Conservation (phyloP, 176 grass and related monocot genomes). For the Dactylis glomerata region DNA sequence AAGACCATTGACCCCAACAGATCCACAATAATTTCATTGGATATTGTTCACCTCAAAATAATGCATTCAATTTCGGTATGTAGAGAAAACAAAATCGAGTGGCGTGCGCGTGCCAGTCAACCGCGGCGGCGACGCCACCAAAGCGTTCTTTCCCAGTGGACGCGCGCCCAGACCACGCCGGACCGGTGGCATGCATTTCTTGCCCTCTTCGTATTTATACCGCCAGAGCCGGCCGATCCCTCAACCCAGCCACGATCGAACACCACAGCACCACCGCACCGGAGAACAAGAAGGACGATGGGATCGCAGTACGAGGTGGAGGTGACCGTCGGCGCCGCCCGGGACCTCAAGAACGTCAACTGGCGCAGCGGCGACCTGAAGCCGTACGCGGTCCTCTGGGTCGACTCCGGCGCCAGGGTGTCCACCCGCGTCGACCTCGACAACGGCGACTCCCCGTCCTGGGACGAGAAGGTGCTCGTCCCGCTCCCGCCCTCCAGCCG, state of each 20-base stretch:
- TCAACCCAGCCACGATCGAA: too few relatives aligned
- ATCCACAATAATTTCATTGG: too few relatives aligned
- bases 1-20: too few relatives aligned
- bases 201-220: not conserved
- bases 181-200: not conserved
- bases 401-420: slow-evolving; percentile 21
- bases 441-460: too few relatives aligned
- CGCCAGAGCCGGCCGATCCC: not conserved
- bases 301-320: slow-evolving; percentile 56
- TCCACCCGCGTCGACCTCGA: too few relatives aligned
- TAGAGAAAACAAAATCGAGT: not conserved
- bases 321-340: slow-evolving; percentile 44
- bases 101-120: not conserved
- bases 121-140: not conserved
- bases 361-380: slow-evolving; percentile 68
- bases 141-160: not conserved
- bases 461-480: too few relatives aligned
- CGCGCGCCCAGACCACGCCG: not conserved
- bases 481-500: slow-evolving; percentile 3
- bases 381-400: slow-evolving; percentile 59
- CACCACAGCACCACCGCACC: not conserved
- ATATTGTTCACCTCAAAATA: not conserved
- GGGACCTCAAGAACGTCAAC: slow-evolving; percentile 77
- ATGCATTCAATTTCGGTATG: not conserved
- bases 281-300: not conserved